phyloP scores from a whole-genome alignment of 2,329 filamentous ascomycete species.

The Paraphoma sp. region DNA sequence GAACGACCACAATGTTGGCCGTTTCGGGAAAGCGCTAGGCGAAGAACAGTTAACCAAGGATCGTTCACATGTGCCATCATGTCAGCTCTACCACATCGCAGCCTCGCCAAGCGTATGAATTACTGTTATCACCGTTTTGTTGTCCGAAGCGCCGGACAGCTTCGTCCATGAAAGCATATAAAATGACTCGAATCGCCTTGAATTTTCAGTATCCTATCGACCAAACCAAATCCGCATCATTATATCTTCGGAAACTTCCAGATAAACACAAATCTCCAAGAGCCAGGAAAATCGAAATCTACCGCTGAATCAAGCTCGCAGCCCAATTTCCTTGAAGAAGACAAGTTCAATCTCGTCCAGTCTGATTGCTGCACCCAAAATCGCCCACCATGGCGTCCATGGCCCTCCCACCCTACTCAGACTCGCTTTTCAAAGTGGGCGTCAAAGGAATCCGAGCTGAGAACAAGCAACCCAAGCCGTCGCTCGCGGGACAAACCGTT shows the following conservation, averaged over 20 bases:
- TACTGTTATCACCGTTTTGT: background rate
- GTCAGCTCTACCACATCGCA: background rate
- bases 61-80: background rate
- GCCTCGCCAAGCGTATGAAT: background rate
- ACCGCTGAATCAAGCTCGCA: too few species aligned
- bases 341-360: too few species aligned
- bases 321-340: too few species aligned
- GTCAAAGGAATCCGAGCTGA: background rate
- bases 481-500: conserved; percentile 7
- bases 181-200: background rate
- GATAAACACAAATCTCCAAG: too few species aligned
- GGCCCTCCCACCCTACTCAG: background rate
- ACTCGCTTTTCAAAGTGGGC: background rate
- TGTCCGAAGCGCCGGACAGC: background rate
- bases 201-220: too few species aligned
- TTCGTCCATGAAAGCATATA: background rate
- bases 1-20: background rate
- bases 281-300: too few species aligned
- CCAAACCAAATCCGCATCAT: too few species aligned
- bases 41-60: background rate
- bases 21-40: background rate
- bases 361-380: background rate
- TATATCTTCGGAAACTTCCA: too few species aligned
- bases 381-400: background rate
- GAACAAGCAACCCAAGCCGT: background rate